Conservation (phyloP, 2,329 filamentous ascomycete genomes). For the Pyrenophora teres region DNA sequence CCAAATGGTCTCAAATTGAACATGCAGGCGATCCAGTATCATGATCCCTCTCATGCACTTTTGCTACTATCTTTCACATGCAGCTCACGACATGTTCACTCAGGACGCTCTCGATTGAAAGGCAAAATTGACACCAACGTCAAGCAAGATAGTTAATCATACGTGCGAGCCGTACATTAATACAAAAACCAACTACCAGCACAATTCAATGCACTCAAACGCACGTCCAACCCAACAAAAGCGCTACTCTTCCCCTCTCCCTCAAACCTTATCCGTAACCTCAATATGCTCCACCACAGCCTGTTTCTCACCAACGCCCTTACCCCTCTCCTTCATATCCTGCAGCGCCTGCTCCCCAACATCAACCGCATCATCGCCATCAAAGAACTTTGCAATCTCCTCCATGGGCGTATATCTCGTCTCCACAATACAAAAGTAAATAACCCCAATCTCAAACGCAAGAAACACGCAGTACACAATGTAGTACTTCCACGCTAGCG, state of each 20-base stretch:
- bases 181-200: no score
- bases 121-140: no score
- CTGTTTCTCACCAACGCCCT: background rate
- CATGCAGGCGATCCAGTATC: no score
- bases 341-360: slow-evolving; percentile 18
- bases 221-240: no score
- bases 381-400: slow-evolving; percentile 22
- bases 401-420: slow-evolving; percentile 23
- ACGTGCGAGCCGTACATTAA: no score
- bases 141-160: no score
- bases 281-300: slow-evolving; percentile 4
- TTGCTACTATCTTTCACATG: no score
- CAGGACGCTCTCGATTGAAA: no score
- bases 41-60: no score
- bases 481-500: slow-evolving; percentile 26
- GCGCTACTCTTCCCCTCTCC: background rate
- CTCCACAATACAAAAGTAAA: slow-evolving; percentile 25
- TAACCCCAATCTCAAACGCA: slow-evolving; percentile 14
- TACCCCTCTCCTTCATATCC: slow-evolving; percentile 19
- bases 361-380: slow-evolving; percentile 20
- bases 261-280: background rate
- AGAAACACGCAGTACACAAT: slow-evolving; percentile 26
- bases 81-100: no score
- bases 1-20: no score
- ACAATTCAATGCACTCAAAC: no score